Conservation (phyloP, 2,329 filamentous ascomycete genomes). For the Monosporascus ibericus region DNA sequence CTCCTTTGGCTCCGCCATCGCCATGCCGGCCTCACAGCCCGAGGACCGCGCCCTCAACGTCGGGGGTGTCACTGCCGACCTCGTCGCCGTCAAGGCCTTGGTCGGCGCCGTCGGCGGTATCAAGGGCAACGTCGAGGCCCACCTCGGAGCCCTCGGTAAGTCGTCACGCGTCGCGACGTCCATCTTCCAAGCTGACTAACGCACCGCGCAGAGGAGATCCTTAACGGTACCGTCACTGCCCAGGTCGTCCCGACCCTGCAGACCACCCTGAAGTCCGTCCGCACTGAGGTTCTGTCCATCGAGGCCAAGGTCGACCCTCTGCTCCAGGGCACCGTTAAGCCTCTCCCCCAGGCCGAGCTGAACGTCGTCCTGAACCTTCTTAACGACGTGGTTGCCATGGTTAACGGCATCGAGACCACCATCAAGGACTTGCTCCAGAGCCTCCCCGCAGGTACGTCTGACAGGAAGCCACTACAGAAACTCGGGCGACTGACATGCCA, state of each 20-base stretch:
- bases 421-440: slow-evolving; percentile 10
- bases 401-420: slow-evolving; percentile 14
- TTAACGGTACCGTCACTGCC: slow-evolving; percentile 1
- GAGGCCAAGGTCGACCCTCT: slow-evolving; percentile 11
- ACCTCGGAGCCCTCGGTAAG: slow-evolving; percentile 15
- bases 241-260: slow-evolving; percentile 16
- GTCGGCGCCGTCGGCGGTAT: slow-evolving; percentile 10
- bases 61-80: slow-evolving; percentile 8
- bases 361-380: slow-evolving; percentile 15
- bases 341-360: slow-evolving; percentile 18
- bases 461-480: too few species aligned
- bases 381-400: slow-evolving; percentile 14
- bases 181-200: slow-evolving; percentile 4
- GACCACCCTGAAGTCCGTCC: slow-evolving; percentile 15
- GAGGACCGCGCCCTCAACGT: slow-evolving; percentile 7
- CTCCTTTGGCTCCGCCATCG: slow-evolving; percentile 25
- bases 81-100: slow-evolving; percentile 1
- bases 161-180: neutral
- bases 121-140: slow-evolving; percentile 11
- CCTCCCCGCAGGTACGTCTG: slow-evolving; percentile 14
- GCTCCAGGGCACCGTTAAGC: slow-evolving; percentile 8
- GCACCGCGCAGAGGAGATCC: slow-evolving; percentile 5
- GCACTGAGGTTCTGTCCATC: slow-evolving; percentile 11
- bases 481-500: slow-evolving; percentile 5
- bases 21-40: slow-evolving; percentile 13